Evolutionary conservation across 768 basidiomycete species (phyloP).

Genomic region (Clitopilus hobsonii): DNA sequence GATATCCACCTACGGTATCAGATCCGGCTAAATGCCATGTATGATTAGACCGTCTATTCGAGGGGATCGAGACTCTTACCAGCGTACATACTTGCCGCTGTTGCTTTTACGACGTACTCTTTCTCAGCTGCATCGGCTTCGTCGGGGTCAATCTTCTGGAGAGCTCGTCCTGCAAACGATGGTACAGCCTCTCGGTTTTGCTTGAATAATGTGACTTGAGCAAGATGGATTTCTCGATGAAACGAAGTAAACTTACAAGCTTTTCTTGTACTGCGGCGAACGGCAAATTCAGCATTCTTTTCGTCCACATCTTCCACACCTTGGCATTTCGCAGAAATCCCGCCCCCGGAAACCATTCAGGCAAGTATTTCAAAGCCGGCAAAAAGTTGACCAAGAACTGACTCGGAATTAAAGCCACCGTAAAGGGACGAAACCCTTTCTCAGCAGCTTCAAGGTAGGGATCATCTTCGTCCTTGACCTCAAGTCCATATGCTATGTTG

Average conservation of each 20-base stretch:
- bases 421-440: constrained; percentile 10
- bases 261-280: constrained; percentile 38
- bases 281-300: constrained; percentile 43
- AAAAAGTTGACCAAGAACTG: constrained; percentile 12
- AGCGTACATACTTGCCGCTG: constrained; percentile 42
- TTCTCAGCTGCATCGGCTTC: constrained; percentile 24
- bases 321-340: constrained; percentile 44
- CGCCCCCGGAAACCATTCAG: constrained; percentile 58
- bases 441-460: constrained; percentile 17
- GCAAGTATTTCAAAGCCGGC: constrained; percentile 20
- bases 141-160: constrained; percentile 10
- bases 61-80: constrained; percentile 39
- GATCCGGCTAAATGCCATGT: constrained; percentile 11
- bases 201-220: constrained; percentile 29
- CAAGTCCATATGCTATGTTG: constrained; percentile 17
- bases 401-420: constrained; percentile 11
- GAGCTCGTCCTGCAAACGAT: neutral
- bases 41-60: constrained; percentile 1
- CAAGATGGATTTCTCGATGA: constrained; percentile 17
- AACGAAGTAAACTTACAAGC: constrained; percentile 29
- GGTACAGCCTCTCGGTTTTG: constrained; percentile 19
- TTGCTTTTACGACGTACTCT: constrained; percentile 37
- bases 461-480: constrained; percentile 14
- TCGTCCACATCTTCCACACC: constrained; percentile 36
- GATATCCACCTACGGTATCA: constrained; percentile 11